Base-by-base conservation (phyloP, 2,329 filamentous ascomycete genomes). In the Drechslerella stenobrocha region DNA sequence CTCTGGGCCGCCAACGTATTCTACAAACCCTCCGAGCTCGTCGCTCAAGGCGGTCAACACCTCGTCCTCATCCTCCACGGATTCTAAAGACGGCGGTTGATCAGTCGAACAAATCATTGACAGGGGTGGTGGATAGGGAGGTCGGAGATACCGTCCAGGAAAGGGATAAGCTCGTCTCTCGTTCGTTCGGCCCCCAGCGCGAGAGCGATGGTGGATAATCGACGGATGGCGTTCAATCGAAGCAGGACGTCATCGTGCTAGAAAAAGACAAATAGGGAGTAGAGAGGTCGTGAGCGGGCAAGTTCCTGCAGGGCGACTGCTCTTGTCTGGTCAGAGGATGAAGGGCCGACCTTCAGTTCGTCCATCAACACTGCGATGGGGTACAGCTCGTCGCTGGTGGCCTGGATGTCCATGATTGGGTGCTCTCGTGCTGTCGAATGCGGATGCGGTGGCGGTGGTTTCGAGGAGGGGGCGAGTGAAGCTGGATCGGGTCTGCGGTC, bases 301-400 rank as follows among this genome's bases (percentile, higher is more conserved):
- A 26, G n/a, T 13, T 15, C 15, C 15, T 9, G 7, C n/a, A 11
- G 15, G 8, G 9, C 7, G n/a, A 6, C 42, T 35, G 22, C 13
- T 23, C 18, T n/a, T 55, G 52, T 34, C 11, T n/a, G n/a, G n/a
- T n/a, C n/a, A n/a, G n/a, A 50, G 34, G 24, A 40, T 56, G 72
- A 71, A 73, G 70, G 72, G 75, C 78, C 75, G 84, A 96, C 91
- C 89, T 96, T 98, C 76, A 98, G 84, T 84, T 98, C 93, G 79
- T 98, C 93, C 80, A 98, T 98, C 79, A 98, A 87, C 74, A 98
- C 93, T 76, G 95, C 93, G 82, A 98, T 98, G 78, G 93, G 93
- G 80, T 97, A 98, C 76, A 98, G 90, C 86, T 97, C 95, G 81
- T 98, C 93, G 79, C 87, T 95, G 81, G 92, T 86, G 80, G 71